Percentiles rank a stretch among this genome's conserved stretches.
Evolutionary conservation across 139 green algal species (phyloP).

Genomic region (Tetraselmis striata): DNA sequence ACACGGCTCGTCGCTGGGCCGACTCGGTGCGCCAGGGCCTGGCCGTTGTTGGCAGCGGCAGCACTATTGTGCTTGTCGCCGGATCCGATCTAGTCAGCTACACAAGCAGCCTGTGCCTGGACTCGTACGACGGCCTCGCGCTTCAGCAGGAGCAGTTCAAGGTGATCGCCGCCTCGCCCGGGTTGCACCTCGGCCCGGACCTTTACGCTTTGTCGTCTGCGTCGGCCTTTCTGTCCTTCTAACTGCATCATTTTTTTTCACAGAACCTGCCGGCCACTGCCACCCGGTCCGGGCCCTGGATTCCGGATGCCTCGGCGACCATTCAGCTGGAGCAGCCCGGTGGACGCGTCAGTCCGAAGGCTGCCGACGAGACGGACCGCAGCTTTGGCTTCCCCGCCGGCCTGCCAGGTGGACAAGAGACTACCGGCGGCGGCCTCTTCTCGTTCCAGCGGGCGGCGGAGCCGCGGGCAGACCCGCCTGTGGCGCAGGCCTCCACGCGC

Average conservation of each 20-base stretch:
- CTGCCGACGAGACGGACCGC: too few relatives aligned
- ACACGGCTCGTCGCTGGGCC: too few relatives aligned
- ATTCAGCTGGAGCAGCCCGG: too few relatives aligned
- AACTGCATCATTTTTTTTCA: too few relatives aligned
- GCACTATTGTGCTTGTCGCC: not conserved
- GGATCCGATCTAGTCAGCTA: not conserved
- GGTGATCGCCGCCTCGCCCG: not conserved
- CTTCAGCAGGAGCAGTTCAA: not conserved
- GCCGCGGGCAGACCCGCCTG: too few relatives aligned
- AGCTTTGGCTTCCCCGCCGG: not conserved
- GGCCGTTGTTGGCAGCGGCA: not conserved
- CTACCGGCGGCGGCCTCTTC: not conserved
- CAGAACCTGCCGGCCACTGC: too few relatives aligned
- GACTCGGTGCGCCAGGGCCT: not conserved
- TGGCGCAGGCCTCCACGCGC: not conserved
- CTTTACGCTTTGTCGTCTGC: too few relatives aligned
- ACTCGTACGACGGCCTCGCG: not conserved
- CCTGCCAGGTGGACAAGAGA: not conserved
- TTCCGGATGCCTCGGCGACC: too few relatives aligned
- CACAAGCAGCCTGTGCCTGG: not conserved
- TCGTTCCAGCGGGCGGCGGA: not conserved
- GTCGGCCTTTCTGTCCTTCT: too few relatives aligned
- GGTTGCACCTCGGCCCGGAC: too few relatives aligned
- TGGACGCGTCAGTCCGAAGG: too few relatives aligned
- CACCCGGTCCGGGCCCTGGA: too few relatives aligned